Percentiles rank a stretch among this genome's conserved stretches.
These are phyloP conservation scores for Helianthus tuberosus DNA, from an alignment of 129 eudicot species.

Conservation along the genomic window DNA sequence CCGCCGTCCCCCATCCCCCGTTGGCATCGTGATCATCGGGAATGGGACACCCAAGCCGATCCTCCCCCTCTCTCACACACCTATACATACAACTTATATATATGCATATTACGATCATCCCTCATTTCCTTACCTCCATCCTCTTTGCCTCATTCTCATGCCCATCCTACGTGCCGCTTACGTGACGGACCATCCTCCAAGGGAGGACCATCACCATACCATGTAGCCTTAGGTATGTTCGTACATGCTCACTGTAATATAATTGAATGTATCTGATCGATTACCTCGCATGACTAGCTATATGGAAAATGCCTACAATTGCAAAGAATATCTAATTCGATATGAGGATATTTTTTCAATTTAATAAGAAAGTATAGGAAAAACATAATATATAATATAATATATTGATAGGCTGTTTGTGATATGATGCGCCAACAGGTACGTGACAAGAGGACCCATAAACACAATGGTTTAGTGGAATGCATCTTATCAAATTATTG, in stretches of 20 bases:
- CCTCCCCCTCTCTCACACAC: no score
- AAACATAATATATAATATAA: neutral
- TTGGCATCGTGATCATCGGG: no score
- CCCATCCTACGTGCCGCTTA: no score
- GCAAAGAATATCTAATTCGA: neutral
- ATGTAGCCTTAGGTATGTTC: no score
- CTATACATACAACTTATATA: no score
- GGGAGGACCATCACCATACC: no score
- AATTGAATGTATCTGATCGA: neutral
- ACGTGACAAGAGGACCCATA: slow-evolving; percentile 46
- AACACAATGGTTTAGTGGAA: slow-evolving; percentile 53
- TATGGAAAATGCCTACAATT: neutral
- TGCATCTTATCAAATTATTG: slow-evolving; percentile 60
- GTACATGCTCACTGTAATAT: neutral
- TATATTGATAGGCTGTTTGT: slow-evolving; percentile 27
- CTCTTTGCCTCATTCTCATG: no score
- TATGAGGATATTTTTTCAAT: neutral
- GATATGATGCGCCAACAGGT: slow-evolving; percentile 47
- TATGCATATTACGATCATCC: no score
- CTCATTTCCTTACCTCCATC: no score
- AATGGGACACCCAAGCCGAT: no score
- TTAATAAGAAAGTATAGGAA: neutral
- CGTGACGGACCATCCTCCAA: no score
- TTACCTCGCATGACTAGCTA: neutral
- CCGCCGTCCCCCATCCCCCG: no score